These are phyloP conservation scores for Leccinum subtestaceum DNA, from an alignment of 768 basidiomycete genomes.

Conservation along the genomic window DNA sequence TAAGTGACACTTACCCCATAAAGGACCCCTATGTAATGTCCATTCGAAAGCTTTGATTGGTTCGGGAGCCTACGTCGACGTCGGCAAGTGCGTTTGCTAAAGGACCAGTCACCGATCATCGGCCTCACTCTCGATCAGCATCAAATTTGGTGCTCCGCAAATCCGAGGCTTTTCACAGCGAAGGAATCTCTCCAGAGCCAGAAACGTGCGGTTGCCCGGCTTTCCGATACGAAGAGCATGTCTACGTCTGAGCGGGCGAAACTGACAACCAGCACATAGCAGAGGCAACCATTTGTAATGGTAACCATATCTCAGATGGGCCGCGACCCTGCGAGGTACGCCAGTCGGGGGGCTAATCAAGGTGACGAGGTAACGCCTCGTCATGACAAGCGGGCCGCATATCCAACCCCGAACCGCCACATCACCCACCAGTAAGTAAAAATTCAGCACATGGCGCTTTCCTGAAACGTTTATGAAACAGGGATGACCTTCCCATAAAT, in stretches of 20 bases:
- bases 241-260: neutral
- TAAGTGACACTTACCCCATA: too few species aligned
- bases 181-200: neutral
- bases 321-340: neutral
- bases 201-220: neutral
- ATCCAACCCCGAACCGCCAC: neutral
- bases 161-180: neutral
- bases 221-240: neutral
- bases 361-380: neutral
- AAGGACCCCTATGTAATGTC: neutral
- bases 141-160: too few species aligned
- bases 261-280: neutral
- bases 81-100: too few species aligned
- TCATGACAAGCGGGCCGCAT: neutral
- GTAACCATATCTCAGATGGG: neutral
- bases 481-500: neutral
- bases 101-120: too few species aligned
- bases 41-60: neutral
- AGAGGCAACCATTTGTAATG: neutral
- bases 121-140: too few species aligned
- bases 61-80: too few species aligned
- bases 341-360: neutral
- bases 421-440: neutral
- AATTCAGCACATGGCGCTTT: neutral
- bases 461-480: constrained; percentile 12